These are phyloP conservation scores for Aureobasidium sp. DNA, from an alignment of 2,329 filamentous ascomycete genomes.

Conservation along the genomic window DNA sequence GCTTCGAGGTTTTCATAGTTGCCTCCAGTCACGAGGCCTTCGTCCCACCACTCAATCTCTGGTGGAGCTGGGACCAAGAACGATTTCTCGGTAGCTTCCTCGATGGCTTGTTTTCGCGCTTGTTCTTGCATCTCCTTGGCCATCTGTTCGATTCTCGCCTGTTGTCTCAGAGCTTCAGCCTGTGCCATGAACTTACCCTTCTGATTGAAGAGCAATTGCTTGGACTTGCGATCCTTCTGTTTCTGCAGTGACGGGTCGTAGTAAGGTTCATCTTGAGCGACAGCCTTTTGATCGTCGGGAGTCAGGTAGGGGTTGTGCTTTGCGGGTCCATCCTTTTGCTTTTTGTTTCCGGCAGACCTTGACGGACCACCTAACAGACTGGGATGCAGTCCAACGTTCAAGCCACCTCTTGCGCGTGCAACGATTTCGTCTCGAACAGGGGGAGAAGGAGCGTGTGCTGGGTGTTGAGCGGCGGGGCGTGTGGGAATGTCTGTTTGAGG, in stretches of 20 bases:
- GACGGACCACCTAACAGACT: constrained; percentile 50
- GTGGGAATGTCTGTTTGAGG: neutral
- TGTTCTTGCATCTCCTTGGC: constrained; percentile 86
- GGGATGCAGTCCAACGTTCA: constrained; percentile 70
- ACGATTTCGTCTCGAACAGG: constrained; percentile 39
- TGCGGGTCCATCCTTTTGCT: constrained; percentile 37
- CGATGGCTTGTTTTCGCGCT: constrained; percentile 82
- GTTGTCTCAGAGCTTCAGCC: constrained; percentile 77
- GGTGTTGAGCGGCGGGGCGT: neutral
- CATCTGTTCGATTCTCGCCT: constrained; percentile 85
- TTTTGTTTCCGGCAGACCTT: constrained; percentile 29
- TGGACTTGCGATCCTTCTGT: constrained; percentile 57
- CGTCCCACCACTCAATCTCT: constrained; percentile 95
- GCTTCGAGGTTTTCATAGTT: constrained; percentile 67
- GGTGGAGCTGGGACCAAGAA: constrained; percentile 79
- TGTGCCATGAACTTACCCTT: constrained; percentile 97
- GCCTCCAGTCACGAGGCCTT: constrained; percentile 67
- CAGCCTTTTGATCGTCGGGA: constrained; percentile 30
- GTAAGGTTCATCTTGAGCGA: constrained; percentile 66
- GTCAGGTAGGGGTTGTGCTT: constrained; percentile 31
- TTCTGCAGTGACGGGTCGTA: constrained; percentile 62
- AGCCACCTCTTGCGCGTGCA: constrained; percentile 51
- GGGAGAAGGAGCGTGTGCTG: constrained; percentile 18
- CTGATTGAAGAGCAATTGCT: constrained; percentile 80
- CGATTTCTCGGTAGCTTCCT: constrained; percentile 87